Evolutionary conservation across 164 flowering plant species (phyloP).

Genomic region (Pachysandra terminalis): DNA sequence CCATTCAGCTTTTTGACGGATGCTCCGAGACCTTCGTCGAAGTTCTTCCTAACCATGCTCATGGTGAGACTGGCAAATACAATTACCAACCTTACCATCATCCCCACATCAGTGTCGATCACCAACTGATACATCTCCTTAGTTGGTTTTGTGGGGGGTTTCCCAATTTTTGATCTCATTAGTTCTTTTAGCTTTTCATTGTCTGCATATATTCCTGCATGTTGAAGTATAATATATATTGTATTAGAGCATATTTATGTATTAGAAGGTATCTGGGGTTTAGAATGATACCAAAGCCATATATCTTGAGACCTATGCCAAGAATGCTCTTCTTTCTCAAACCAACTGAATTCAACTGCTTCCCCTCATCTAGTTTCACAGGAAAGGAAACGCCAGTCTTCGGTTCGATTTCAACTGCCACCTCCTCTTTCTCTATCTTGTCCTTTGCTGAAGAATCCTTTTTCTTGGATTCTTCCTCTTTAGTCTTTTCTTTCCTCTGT

Average conservation of each 20-base stretch:
- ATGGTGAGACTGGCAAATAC: conserved; percentile 44
- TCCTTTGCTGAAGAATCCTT: too few relatives aligned
- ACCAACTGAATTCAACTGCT: conserved; percentile 45
- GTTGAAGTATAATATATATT: neutral
- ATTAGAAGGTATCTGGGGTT: neutral
- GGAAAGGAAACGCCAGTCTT: conserved; percentile 65
- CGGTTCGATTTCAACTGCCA: conserved; percentile 42
- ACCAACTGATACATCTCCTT: conserved; percentile 66
- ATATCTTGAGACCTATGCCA: conserved; percentile 53
- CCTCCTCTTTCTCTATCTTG: conserved; percentile 14
- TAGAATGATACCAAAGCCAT: conserved; percentile 45
- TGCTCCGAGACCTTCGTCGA: conserved; percentile 49
- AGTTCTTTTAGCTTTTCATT: too few relatives aligned
- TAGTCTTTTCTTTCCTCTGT: too few relatives aligned
- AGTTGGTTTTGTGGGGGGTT: conserved; percentile 45
- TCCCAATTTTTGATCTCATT: too few relatives aligned
- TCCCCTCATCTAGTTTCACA: conserved; percentile 43
- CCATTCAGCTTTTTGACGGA: conserved; percentile 58
- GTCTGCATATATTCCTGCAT: conserved; percentile 55
- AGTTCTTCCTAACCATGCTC: conserved; percentile 68
- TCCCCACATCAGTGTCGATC: conserved; percentile 44
- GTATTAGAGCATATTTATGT: too few relatives aligned
- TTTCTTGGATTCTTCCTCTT: too few relatives aligned
- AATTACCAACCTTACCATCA: conserved; percentile 50
- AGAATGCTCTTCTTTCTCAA: conserved; percentile 56